Evolutionary conservation across 169 alveolate species (phyloP).

Genomic region (Eimeria necatrix): DNA sequence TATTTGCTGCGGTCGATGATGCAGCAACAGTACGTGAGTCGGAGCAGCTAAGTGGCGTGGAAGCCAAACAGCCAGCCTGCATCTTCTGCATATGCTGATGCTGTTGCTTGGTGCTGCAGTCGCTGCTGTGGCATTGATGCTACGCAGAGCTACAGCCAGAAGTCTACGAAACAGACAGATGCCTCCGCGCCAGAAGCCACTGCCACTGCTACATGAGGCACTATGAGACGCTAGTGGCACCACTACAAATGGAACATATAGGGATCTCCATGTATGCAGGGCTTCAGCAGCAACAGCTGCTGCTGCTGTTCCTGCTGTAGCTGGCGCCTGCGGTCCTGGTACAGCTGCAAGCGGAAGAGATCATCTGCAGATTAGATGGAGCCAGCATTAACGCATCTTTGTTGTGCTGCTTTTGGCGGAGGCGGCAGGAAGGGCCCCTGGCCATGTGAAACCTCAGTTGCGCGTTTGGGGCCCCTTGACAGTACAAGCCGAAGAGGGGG

Average conservation of each 20-base stretch:
- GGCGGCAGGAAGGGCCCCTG: conserved; percentile 58
- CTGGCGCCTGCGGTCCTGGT: neutral
- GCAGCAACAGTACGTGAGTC: neutral
- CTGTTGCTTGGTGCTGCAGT: conserved; percentile 30
- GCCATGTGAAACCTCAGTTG: neutral
- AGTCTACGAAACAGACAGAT: neutral
- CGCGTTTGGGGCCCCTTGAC: conserved; percentile 22
- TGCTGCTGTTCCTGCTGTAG: conserved; percentile 7
- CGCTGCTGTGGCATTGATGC: conserved; percentile 47
- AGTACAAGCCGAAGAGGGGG: too few species aligned
- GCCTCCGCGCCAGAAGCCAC: conserved; percentile 46
- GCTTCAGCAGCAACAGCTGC: neutral
- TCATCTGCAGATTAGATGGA: conserved; percentile 21
- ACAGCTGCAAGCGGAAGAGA: neutral
- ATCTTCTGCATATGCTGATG: conserved; percentile 39
- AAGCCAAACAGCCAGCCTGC: neutral
- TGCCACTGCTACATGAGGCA: conserved; percentile 24
- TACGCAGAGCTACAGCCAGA: neutral
- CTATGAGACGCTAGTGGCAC: neutral
- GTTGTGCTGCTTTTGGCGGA: neutral
- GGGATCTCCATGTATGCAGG: neutral
- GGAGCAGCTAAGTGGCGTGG: conserved; percentile 2
- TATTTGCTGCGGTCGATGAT: neutral
- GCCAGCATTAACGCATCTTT: neutral
- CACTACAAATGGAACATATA: neutral